Conservation (phyloP, 106 monocot genomes). For the Allium cepa region DNA sequence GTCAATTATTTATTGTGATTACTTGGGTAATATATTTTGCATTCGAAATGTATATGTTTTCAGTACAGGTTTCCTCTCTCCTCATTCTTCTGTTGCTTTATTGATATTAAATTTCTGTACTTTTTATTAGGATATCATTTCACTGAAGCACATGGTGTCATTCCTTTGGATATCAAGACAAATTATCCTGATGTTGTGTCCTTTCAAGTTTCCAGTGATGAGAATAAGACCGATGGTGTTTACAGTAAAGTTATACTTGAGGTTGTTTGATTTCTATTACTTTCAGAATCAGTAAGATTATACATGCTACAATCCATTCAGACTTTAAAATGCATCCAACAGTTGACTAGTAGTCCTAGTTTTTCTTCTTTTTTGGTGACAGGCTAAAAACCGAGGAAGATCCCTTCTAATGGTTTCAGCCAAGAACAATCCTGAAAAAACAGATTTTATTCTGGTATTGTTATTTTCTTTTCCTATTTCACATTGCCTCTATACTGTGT, state of each 20-base stretch:
- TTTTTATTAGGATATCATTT: conserved; percentile 60
- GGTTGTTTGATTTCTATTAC: conserved; percentile 21
- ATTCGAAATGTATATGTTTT: neutral
- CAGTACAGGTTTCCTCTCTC: neutral
- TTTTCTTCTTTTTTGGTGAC: neutral
- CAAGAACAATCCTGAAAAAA: conserved; percentile 43
- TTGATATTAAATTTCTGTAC: neutral
- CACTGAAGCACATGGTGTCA: conserved; percentile 67
- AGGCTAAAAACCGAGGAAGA: conserved; percentile 64
- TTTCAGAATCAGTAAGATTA: neutral
- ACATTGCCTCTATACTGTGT: neutral
- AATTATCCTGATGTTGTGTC: conserved; percentile 78
- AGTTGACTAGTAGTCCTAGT: neutral
- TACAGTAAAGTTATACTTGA: conserved; percentile 39
- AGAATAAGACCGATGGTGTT: conserved; percentile 14
- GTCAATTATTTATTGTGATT: conserved; percentile 55
- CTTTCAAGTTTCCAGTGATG: conserved; percentile 25
- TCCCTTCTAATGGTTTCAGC: conserved; percentile 73
- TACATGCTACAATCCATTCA: neutral
- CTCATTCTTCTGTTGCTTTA: conserved; percentile 1
- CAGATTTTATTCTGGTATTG: conserved; percentile 75
- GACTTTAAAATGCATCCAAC: neutral
- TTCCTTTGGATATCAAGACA: conserved; percentile 62
- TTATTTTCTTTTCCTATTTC: neutral
- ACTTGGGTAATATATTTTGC: conserved; percentile 48